Evolutionary conservation across 1,139 yeast species (phyloP).

Genomic region (Candida sp.): DNA sequence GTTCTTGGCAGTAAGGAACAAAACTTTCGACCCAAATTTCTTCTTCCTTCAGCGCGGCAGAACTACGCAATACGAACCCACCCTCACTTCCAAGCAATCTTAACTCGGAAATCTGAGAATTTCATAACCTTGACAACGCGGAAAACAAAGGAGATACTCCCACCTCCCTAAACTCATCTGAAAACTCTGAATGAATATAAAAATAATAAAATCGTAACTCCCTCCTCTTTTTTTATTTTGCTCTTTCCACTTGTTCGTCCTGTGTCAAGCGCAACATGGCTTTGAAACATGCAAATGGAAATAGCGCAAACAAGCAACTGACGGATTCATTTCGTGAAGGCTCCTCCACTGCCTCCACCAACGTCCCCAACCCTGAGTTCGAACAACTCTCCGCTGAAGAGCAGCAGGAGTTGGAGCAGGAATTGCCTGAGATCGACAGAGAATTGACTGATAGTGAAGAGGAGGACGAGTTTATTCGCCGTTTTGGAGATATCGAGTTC

Average conservation of each 20-base stretch:
- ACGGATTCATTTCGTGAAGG: not conserved
- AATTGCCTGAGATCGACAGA: slow-evolving; percentile 10
- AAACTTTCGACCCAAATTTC: not conserved
- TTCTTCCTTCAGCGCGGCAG: not conserved
- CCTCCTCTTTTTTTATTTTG: not conserved
- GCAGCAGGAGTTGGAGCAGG: slow-evolving; percentile 2
- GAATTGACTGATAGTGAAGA: slow-evolving; percentile 38
- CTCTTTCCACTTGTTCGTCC: not conserved
- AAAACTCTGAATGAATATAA: no score
- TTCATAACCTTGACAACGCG: no score
- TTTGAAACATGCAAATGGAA: not conserved
- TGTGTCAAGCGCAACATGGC: not conserved
- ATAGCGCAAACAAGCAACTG: not conserved
- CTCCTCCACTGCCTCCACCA: not conserved
- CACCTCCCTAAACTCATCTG: no score
- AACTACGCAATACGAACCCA: not conserved
- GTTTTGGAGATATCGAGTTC: slow-evolving; percentile 55
- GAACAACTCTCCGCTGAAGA: not conserved
- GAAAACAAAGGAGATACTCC: no score
- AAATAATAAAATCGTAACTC: no score
- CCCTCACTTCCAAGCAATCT: no score
- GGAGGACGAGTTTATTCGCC: slow-evolving; percentile 50
- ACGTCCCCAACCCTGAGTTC: not conserved
- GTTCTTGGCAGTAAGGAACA: not conserved
- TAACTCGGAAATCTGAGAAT: no score